Base-by-base conservation (phyloP, 495 filamentous ascomycete genomes). In the Annulohypoxylon moriforme region DNA sequence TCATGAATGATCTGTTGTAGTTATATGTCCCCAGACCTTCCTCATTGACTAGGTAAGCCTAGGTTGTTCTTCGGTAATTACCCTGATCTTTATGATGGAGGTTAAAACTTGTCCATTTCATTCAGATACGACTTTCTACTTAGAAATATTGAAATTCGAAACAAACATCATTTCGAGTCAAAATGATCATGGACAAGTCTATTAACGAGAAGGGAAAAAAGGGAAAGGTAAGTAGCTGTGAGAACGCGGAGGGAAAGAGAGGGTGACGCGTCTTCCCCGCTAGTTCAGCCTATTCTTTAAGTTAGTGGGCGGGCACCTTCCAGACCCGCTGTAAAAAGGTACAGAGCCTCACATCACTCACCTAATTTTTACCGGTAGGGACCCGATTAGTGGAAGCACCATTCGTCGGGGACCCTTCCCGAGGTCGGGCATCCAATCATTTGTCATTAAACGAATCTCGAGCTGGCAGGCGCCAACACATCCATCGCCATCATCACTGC, bases 231-330 rank as follows among this genome's bases (percentile, higher is more conserved):
- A 22, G 13, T 6, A 36, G 5, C n/a, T 2, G 22, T 2, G 11
- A 14, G 36, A 24, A 38, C 16, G 33, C 49, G 27, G 22, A 64
- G 29, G 50, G 36, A 24, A 31, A 24, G 46, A 31, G 40, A 44
- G n/a, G 38, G n/a, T 24, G 62, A 65, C 62, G 27, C 52, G 52
- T 47, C 36, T 65, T n/a, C 62, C 62, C 62, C 62, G 52, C 62
- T 57, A 49, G 38, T 57, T 65, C 38, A 27, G 62, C 36, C 50
- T 38, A 31, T 4, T 60, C 20, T 5, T 38, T 24, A 13, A 57
- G 16, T 49, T 61, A 61, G 58, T 49, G 60, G 31, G 22, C 24
- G 36, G 6, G 36, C 36, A 40, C 11, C 36, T 40, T 14, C 36
- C 36, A 40, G 16, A 27, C 20, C 60, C 63, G 46, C 63, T 66